These are phyloP conservation scores for Dactylellina parvicollis DNA, from an alignment of 2,329 filamentous ascomycete genomes.

Conservation along the genomic window DNA sequence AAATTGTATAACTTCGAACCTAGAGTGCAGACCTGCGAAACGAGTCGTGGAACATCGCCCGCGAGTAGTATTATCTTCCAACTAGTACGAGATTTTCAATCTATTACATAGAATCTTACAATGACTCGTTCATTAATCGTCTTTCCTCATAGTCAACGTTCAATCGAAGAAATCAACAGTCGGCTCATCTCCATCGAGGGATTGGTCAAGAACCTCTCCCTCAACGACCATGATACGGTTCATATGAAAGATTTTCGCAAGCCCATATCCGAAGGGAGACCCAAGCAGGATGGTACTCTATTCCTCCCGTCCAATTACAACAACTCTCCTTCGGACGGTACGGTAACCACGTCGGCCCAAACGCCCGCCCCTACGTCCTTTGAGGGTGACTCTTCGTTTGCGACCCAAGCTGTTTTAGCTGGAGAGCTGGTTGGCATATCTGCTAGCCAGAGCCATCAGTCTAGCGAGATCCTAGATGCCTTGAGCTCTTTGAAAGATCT, in stretches of 20 bases:
- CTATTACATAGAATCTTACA: not conserved
- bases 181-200: conserved; percentile 47
- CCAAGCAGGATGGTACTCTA: not conserved
- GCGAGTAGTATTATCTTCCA: conserved; percentile 49
- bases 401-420: conserved; percentile 42
- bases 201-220: conserved; percentile 42
- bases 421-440: conserved; percentile 42
- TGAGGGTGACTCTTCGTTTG: conserved; percentile 49
- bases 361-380: conserved; percentile 38
- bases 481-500: conserved; percentile 47
- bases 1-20: conserved; percentile 50
- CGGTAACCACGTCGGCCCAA: conserved; percentile 12
- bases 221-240: conserved; percentile 24
- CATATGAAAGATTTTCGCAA: conserved; percentile 31
- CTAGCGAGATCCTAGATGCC: conserved; percentile 43
- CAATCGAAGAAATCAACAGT: conserved; percentile 53
- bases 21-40: conserved; percentile 51
- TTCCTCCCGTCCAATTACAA: conserved; percentile 6
- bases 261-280: not conserved
- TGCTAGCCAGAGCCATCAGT: conserved; percentile 29
- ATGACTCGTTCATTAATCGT: conserved; percentile 4
- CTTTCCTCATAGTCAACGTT: conserved; percentile 29
- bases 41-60: conserved; percentile 48
- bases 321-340: conserved; percentile 30
- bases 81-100: conserved; percentile 35